Conservation (phyloP, 805 yeast species). For the Yarrowia yakushimensis region DNA sequence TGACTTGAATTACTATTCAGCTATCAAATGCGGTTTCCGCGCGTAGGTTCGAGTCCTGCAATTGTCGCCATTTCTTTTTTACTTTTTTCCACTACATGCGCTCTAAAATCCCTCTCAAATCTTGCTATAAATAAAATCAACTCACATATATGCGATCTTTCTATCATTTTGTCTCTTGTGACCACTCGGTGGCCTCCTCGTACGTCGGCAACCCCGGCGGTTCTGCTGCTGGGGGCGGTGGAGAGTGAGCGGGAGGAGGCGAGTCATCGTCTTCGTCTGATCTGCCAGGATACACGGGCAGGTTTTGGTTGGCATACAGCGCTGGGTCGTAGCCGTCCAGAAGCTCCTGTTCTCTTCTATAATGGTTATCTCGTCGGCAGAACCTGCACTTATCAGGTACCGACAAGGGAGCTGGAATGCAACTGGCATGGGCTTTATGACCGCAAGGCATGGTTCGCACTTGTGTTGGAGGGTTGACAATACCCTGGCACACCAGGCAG, state of each 20-base stretch:
- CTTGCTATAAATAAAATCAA: background rate
- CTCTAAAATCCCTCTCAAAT: background rate
- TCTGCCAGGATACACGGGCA: constrained; percentile 13
- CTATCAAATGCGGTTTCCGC: constrained; percentile 26
- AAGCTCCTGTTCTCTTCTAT: constrained; percentile 15
- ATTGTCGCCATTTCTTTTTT: constrained; percentile 15
- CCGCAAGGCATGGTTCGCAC: constrained; percentile 21
- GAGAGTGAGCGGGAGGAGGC: constrained; percentile 5
- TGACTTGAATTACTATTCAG: constrained; percentile 23
- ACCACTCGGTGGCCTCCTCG: constrained; percentile 23
- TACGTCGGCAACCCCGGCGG: constrained; percentile 3
- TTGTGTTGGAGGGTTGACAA: background rate
- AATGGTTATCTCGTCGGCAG: constrained; percentile 9
- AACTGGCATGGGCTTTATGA: background rate
- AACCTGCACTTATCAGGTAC: constrained; percentile 16
- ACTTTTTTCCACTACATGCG: too few relatives aligned
- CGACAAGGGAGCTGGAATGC: background rate
- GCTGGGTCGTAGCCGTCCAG: constrained; percentile 21
- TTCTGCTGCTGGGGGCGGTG: background rate
- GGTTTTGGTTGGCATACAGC: constrained; percentile 1
- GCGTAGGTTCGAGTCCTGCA: constrained; percentile 26
- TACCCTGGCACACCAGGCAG: constrained; percentile 16
- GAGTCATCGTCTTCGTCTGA: background rate
- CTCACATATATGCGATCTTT: background rate
- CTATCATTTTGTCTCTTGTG: background rate